A percentile compares a stretch with the other conserved stretches of the same genome.
phyloP scores from a whole-genome alignment of 352 stramenopile species.

The Pythium rishiriense region DNA sequence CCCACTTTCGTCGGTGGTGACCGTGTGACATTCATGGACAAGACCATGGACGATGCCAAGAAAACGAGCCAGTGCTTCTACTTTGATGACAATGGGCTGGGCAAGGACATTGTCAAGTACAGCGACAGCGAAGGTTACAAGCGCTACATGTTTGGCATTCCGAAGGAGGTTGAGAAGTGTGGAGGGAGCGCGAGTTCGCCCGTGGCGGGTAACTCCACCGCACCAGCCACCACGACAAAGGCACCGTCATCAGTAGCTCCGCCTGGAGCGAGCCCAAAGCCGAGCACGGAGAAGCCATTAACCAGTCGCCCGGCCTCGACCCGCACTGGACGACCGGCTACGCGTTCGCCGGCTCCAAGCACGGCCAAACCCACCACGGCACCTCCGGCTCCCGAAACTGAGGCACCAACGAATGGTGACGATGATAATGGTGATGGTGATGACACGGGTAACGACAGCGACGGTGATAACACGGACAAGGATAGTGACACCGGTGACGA shows the following conservation, averaged over 20 bases:
- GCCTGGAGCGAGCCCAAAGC: neutral
- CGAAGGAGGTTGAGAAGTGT: conserved; percentile 44
- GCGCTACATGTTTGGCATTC: conserved; percentile 52
- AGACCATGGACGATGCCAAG: conserved; percentile 27
- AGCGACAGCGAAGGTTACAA: conserved; percentile 42
- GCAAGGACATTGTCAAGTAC: conserved; percentile 42
- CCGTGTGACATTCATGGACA: conserved; percentile 47
- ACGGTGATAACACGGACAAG: neutral
- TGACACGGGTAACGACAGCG: neutral
- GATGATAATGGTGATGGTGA: neutral
- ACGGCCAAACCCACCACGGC: neutral
- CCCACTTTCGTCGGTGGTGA: conserved; percentile 53
- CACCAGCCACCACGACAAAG: neutral
- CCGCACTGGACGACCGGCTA: neutral
- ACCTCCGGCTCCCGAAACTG: neutral
- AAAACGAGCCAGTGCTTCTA: conserved; percentile 46
- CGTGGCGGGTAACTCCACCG: neutral
- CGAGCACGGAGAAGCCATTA: neutral
- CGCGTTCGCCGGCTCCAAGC: neutral
- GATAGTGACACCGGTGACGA: neutral
- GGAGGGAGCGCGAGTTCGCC: conserved; percentile 25
- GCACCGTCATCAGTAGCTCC: neutral
- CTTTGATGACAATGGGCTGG: conserved; percentile 55
- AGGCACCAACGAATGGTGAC: neutral
- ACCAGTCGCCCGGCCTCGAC: neutral